phyloP scores from a whole-genome alignment of 352 stramenopile species.

The Phytophthora syringae region DNA sequence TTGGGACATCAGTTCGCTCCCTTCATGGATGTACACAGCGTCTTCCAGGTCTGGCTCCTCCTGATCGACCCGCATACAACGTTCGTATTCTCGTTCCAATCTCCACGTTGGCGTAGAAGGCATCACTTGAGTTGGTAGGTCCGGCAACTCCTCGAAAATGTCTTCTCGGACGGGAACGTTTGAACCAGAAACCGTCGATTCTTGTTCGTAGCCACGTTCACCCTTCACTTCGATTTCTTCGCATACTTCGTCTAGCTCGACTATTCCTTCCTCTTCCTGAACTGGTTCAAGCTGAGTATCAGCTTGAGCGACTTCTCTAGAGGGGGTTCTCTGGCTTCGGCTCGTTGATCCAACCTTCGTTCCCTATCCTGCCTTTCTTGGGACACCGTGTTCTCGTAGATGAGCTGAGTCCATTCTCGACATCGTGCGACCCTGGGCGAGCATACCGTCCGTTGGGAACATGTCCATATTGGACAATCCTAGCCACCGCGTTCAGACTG shows the following conservation, averaged over 20 bases:
- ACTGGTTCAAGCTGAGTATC: too few species aligned
- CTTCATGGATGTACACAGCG: background rate
- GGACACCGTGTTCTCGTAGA: constrained; percentile 3
- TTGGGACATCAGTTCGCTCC: background rate
- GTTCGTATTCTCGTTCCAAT: background rate
- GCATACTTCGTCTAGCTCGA: too few species aligned
- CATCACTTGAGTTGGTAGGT: background rate
- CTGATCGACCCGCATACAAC: background rate
- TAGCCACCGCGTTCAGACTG: too few species aligned
- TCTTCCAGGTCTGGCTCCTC: background rate
- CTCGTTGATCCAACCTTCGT: too few species aligned
- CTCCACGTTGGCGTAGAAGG: background rate
- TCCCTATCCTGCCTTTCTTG: too few species aligned
- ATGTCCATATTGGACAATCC: constrained; percentile 5
- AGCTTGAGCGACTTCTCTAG: too few species aligned
- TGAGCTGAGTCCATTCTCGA: constrained; percentile 4
- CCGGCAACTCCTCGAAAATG: background rate
- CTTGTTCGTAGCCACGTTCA: too few species aligned
- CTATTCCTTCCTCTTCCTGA: too few species aligned
- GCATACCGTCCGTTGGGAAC: constrained; percentile 2
- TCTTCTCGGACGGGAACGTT: too few species aligned
- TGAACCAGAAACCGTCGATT: too few species aligned
- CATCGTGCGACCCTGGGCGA: constrained; percentile 1
- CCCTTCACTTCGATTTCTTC: too few species aligned
- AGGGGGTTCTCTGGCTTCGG: too few species aligned